These are phyloP conservation scores for Candida orba DNA, from an alignment of 805 yeast species.

Conservation along the genomic window DNA sequence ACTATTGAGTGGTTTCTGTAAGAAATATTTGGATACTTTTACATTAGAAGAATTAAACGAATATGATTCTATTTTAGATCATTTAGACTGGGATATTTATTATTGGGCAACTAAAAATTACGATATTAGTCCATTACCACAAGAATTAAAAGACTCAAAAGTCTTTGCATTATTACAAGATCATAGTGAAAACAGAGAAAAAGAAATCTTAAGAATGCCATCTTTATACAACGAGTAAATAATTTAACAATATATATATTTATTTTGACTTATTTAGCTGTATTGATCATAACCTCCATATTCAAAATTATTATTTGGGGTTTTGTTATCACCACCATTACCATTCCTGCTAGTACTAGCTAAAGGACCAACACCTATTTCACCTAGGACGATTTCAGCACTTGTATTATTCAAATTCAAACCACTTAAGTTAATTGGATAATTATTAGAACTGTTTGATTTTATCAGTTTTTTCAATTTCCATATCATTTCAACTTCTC, in stretches of 20 bases:
- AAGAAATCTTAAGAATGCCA: conserved; percentile 84
- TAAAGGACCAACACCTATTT: conserved; percentile 78
- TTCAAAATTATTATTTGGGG: conserved; percentile 28
- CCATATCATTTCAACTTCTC: conserved; percentile 67
- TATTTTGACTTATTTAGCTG: conserved; percentile 10
- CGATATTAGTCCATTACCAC: conserved; percentile 80
- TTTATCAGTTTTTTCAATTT: conserved; percentile 48
- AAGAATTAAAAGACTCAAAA: conserved; percentile 67
- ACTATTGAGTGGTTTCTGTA: conserved; percentile 78
- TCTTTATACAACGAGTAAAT: conserved; percentile 28
- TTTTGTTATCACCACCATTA: conserved; percentile 6
- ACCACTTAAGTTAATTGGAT: conserved; percentile 26
- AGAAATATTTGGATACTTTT: conserved; percentile 56
- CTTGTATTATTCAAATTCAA: conserved; percentile 54
- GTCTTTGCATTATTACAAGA: conserved; percentile 62
- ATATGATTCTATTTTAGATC: conserved; percentile 79
- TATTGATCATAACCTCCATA: conserved; percentile 34
- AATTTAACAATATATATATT: too few species aligned
- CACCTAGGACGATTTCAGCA: conserved; percentile 70
- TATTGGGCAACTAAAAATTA: conserved; percentile 93
- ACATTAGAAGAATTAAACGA: conserved; percentile 66
- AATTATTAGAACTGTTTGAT: conserved; percentile 21
- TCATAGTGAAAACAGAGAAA: conserved; percentile 64
- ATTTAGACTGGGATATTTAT: conserved; percentile 98
- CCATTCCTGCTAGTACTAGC: conserved; percentile 36